These are phyloP conservation scores for Cercospora berteroae DNA, from an alignment of 2,329 filamentous ascomycete species.

Conservation along the genomic window DNA sequence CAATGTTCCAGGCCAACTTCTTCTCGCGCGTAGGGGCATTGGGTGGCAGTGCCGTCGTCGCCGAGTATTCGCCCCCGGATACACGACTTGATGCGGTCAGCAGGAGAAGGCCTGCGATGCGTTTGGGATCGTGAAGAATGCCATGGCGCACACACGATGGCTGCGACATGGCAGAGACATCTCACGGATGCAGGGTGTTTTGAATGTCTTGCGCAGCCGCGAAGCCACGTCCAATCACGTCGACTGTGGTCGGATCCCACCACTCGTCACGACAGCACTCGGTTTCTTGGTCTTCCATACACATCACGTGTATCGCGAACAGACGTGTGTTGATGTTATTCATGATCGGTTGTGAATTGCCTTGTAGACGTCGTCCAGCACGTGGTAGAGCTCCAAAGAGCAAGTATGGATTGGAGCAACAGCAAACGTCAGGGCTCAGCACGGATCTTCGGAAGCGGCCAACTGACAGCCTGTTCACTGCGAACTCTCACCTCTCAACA, in stretches of 20 bases:
- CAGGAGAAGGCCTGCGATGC: background rate
- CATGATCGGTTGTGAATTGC: background rate
- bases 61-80: background rate
- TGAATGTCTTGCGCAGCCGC: background rate
- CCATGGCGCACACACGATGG: background rate
- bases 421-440: constrained; percentile 2
- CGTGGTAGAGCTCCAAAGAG: background rate
- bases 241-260: background rate
- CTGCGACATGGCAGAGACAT: background rate
- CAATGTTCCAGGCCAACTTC: background rate
- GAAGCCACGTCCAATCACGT: background rate
- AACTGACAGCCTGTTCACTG: background rate
- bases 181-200: background rate
- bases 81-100: background rate
- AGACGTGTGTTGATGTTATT: background rate
- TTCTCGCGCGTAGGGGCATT: background rate
- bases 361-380: background rate
- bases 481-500: background rate
- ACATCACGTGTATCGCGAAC: background rate
- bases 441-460: background rate
- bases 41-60: background rate
- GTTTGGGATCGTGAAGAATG: background rate
- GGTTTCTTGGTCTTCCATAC: background rate
- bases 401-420: background rate
- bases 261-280: background rate